phyloP scores from a whole-genome alignment of 225 moss, liverwort and hornwort species.

The Pseudisothecium myosuroides region DNA sequence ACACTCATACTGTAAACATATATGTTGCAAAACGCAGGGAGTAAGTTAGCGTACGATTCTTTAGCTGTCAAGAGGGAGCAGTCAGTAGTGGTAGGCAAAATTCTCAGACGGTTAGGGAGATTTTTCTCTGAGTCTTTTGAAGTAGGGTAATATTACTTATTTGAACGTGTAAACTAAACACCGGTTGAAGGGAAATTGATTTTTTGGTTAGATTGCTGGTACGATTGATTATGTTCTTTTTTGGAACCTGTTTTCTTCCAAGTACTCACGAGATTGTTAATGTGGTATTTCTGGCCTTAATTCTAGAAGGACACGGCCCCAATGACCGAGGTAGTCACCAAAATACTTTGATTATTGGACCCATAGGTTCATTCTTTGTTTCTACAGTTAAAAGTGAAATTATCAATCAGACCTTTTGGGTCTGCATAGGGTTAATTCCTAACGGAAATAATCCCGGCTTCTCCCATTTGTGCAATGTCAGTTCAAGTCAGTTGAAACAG shows the following conservation, averaged over 20 bases:
- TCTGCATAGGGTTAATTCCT: neutral
- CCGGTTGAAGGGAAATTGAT: neutral
- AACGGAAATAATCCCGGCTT: neutral
- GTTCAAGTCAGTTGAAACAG: neutral
- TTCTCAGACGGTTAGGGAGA: neutral
- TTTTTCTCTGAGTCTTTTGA: neutral
- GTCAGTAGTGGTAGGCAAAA: neutral
- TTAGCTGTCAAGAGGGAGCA: neutral
- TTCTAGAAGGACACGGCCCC: rapidly evolving
- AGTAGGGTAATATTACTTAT: neutral
- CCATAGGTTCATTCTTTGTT: neutral
- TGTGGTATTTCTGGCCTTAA: neutral
- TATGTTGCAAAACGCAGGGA: neutral
- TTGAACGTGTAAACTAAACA: neutral
- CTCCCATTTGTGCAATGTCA: neutral
- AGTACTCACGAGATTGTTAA: neutral
- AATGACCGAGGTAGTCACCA: neutral
- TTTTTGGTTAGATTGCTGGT: neutral
- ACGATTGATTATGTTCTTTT: neutral
- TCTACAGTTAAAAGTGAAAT: neutral
- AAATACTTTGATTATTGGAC: neutral
- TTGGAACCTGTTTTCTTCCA: neutral
- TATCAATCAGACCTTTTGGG: neutral
- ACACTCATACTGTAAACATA: neutral
- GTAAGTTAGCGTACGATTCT: neutral